Evolutionary conservation across 1,284 basidiomycete species (phyloP), one percentile per base, ranked within the genome.

Genomic region (Singerocomus rubriflavus): DNA sequence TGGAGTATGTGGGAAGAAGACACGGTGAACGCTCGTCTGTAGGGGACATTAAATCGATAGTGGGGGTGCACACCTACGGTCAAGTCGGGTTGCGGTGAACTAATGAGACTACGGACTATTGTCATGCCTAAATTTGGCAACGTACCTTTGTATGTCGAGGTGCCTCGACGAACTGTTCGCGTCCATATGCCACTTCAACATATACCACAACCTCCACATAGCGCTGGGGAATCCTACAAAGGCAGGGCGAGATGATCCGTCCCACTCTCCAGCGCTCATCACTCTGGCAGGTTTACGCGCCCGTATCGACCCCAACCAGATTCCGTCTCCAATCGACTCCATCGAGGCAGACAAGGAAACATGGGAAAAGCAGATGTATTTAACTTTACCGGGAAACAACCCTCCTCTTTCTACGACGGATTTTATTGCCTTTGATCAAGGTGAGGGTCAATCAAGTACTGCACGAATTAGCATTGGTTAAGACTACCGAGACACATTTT

Each of bases 361-460:
- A 73, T 97, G 93, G 85, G 84, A 91, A 59, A 75, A 82, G 36
- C 83, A 91, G 63, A 75, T 81, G 49, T 94, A 85, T 59, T 76
- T 82, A 70, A 94, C 92, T 5, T 71, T 86, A 60, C 88, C 88
- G 0, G 90, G 85, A 36, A 79, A 77, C 35, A 83, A 86, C 58
- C 83, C 85, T 0, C 97, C 97, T 0, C 75, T 94, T 14, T 88
- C 88, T 17, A 93, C 89, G 8, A 91, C 93, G 1, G 90, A 97
- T 64, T 97, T 84, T 64, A 76, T 88, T 43, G 86, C 93, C 14
- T 79, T 98, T 53, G 97, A 99, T 72, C 94, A 99, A 79, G 94
- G 94, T 88, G 52, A 54, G 76, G 16, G 50, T 45, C 30, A 11
- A 44, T 10, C 39, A 10, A 44, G 16, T 10, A 26, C 7, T 42